Percentiles rank a stretch among this genome's conserved stretches.
Conservation (phyloP, 768 basidiomycete species). For the Pleurotus tuoliensis region DNA sequence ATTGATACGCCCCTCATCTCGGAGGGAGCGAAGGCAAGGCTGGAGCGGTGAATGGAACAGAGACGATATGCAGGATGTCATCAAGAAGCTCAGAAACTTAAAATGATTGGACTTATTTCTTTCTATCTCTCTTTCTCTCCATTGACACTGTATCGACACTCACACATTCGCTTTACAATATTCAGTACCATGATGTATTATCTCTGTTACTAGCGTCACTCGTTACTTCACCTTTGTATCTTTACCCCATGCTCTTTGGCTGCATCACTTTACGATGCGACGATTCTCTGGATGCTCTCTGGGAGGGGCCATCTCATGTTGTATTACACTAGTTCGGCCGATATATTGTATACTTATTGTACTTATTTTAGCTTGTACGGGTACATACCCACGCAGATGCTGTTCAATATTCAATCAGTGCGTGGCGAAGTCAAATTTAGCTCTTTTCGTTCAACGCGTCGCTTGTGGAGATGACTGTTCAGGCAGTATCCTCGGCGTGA, state of each 20-base stretch:
- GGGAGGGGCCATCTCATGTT: not conserved
- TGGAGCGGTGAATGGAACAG: slow-evolving; percentile 27
- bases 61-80: slow-evolving; percentile 22
- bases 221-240: not conserved
- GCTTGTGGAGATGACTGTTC: too few species aligned
- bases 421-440: too few species aligned
- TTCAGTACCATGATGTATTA: not conserved
- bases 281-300: not conserved
- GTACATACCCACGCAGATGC: too few species aligned
- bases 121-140: not conserved
- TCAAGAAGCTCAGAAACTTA: slow-evolving; percentile 19
- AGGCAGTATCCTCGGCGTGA: too few species aligned
- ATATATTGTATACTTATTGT: too few species aligned
- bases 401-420: too few species aligned
- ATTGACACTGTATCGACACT: not conserved
- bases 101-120: slow-evolving; percentile 10
- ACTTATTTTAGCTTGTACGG: too few species aligned
- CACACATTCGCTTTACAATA: not conserved
- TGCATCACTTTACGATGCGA: not conserved
- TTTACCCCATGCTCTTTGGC: not conserved
- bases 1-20: not conserved
- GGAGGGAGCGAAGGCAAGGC: slow-evolving; percentile 17
- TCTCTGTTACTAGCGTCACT: not conserved
- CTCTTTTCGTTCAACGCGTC: too few species aligned
- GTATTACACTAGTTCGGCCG: not conserved